phyloP scores from a whole-genome alignment of 169 alveolate species.

The Plasmodium malariae region DNA sequence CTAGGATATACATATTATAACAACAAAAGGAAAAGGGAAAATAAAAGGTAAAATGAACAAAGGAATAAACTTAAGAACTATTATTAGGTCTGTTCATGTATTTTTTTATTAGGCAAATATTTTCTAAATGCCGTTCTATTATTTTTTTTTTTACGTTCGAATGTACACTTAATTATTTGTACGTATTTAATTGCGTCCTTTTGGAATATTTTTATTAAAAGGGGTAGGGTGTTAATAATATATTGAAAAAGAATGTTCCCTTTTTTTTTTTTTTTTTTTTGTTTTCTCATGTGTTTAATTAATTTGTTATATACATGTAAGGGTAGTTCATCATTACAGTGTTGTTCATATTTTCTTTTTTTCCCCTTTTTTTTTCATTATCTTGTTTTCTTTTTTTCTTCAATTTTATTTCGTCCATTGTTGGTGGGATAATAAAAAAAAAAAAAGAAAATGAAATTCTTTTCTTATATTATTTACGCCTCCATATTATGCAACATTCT shows the following conservation, averaged over 20 bases:
- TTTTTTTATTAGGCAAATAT: too few relatives aligned
- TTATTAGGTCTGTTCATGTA: too few relatives aligned
- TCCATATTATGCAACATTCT: constrained; percentile 18
- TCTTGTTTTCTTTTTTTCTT: background rate
- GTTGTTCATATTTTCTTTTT: background rate
- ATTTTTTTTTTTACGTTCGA: too few relatives aligned
- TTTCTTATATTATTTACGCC: constrained; percentile 11
- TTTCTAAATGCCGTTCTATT: too few relatives aligned
- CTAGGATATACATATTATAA: too few relatives aligned
- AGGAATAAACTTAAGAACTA: too few relatives aligned
- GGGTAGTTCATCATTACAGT: background rate
- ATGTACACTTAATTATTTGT: too few relatives aligned
- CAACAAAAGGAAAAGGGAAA: too few relatives aligned
- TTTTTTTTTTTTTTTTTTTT: background rate
- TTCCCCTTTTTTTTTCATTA: background rate
- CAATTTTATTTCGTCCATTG: background rate
- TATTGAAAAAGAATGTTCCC: background rate
- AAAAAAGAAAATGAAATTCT: constrained; percentile 55
- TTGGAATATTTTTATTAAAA: too few relatives aligned
- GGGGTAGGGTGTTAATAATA: too few relatives aligned
- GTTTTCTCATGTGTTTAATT: background rate
- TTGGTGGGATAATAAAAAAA: background rate
- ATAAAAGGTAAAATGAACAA: too few relatives aligned
- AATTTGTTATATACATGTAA: background rate
- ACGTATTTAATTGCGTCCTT: too few relatives aligned